Base-by-base conservation (phyloP, 768 basidiomycete species). In the Terana coerulea region DNA sequence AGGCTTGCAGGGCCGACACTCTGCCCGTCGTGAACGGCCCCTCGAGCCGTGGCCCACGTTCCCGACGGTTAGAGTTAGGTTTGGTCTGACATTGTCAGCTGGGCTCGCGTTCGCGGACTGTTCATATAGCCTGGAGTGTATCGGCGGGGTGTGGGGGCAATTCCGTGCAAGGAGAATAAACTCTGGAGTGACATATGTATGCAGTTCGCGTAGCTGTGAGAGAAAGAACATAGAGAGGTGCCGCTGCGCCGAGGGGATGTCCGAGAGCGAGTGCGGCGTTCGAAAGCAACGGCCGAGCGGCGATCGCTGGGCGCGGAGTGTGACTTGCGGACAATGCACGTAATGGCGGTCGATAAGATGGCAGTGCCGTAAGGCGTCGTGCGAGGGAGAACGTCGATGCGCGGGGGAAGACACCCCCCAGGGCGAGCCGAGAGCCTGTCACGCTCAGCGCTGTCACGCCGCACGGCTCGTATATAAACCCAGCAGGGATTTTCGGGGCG, bases 401-500 rank as follows among this genome's bases (percentile, higher is more conserved):
- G 37, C 17, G 37, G 14, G 17, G 7, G 3, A 39, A 17, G 37
- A 39, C 17, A 39, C 37, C 17, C 37, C 37, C 37, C 17, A 10
- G 12, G 17, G 15, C 10, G 37, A 6, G 39, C 21, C 12, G 39
- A 22, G 11, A 21, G 39, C 35, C 21, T n/a, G 35, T 40, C 21
- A 40, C 39, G 17, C 21, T 40, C 39, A 40, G 21, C 9, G 15
- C 9, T 15, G 39, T 40, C 39, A 22, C 39, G 35, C 6, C 7
- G 7, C 35, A 21, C n/a, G n/a, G n/a, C n/a, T 5, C 17, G 15
- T 52, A 39, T 44, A 53, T 53, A 51, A 47, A 49, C 19, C 19
- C 39, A n/a, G n/a, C 15, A 31, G n/a, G 39, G 46, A 29, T 37
- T 47, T 43, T 51, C 35, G 28, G n/a, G 21, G 39, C 54, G 45